Percentiles rank a stretch among this genome's conserved stretches.
phyloP scores from a whole-genome alignment of 2,329 filamentous ascomycete genomes.

The Cercospora janseana region DNA sequence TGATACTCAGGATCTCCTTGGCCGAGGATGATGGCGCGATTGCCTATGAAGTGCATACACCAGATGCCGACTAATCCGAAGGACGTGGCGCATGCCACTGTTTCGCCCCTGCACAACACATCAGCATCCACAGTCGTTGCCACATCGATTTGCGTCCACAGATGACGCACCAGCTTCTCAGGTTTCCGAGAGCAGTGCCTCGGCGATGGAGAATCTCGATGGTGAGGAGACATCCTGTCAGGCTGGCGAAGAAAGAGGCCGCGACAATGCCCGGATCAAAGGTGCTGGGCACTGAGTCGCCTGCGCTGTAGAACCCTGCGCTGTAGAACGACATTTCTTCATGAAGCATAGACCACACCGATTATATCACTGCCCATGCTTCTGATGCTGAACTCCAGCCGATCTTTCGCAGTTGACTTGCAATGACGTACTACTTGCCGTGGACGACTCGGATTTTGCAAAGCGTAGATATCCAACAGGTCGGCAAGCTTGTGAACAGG shows the following conservation, averaged over 20 bases:
- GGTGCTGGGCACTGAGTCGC: slow-evolving; percentile 38
- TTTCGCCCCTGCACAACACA: slow-evolving; percentile 41
- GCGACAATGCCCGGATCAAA: slow-evolving; percentile 62
- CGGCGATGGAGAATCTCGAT: slow-evolving; percentile 74
- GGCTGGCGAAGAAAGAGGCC: slow-evolving; percentile 67
- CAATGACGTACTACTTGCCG: too few relatives aligned
- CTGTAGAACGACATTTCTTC: slow-evolving; percentile 11
- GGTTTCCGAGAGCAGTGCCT: slow-evolving; percentile 33
- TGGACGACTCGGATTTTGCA: too few relatives aligned
- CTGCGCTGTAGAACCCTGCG: slow-evolving; percentile 10
- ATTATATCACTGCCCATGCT: too few relatives aligned
- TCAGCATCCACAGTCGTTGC: slow-evolving; percentile 6
- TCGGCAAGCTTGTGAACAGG: too few relatives aligned
- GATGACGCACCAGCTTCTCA: slow-evolving; percentile 35
- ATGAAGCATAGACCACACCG: too few relatives aligned
- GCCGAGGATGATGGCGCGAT: slow-evolving; percentile 71
- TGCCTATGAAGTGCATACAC: slow-evolving; percentile 76
- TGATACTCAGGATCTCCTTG: slow-evolving; percentile 59
- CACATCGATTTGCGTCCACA: background rate
- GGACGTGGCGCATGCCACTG: slow-evolving; percentile 43
- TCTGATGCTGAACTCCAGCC: too few relatives aligned
- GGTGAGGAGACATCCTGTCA: slow-evolving; percentile 73
- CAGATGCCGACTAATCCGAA: slow-evolving; percentile 53
- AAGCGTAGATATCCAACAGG: too few relatives aligned
- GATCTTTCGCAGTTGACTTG: too few relatives aligned